Evolutionary conservation across 1,284 basidiomycete genomes (phyloP).

Genomic region (Sporisorium reilianum): DNA sequence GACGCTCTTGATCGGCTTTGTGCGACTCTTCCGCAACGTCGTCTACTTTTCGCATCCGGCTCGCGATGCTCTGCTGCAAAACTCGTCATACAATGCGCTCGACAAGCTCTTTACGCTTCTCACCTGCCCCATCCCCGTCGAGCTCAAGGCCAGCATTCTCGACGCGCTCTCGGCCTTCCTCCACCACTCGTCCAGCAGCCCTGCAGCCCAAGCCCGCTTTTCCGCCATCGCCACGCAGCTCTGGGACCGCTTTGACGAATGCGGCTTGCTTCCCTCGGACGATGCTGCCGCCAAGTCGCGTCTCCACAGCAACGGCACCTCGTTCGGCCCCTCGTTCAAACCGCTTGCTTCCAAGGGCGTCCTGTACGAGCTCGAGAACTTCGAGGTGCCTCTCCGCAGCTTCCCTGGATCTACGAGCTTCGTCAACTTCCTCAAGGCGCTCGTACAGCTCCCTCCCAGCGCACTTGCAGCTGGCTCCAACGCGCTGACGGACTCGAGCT

Average conservation of each 20-base stretch:
- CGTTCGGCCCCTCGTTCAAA: conserved; percentile 40
- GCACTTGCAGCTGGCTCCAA: conserved; percentile 29
- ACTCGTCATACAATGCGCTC: conserved; percentile 80
- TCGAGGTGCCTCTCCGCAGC: conserved; percentile 81
- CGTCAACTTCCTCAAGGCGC: conserved; percentile 81
- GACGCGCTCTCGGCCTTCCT: conserved; percentile 84
- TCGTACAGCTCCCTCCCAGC: conserved; percentile 69
- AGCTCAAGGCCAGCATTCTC: conserved; percentile 89
- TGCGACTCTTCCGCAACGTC: conserved; percentile 83
- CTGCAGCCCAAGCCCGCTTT: conserved; percentile 29
- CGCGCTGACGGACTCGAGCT: conserved; percentile 23
- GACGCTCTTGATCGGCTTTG: conserved; percentile 81
- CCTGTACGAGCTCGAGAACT: conserved; percentile 80
- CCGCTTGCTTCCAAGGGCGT: conserved; percentile 53
- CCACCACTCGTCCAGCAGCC: conserved; percentile 28
- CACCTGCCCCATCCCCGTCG: conserved; percentile 75
- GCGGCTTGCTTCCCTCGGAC: conserved; percentile 37
- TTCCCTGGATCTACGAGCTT: conserved; percentile 92
- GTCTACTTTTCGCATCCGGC: conserved; percentile 82
- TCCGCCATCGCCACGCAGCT: conserved; percentile 80
- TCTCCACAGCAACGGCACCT: neutral
- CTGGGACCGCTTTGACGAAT: conserved; percentile 83
- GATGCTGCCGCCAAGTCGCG: conserved; percentile 29
- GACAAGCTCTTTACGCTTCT: conserved; percentile 75
- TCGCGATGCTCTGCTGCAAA: conserved; percentile 81